Conservation (phyloP, 192 early-diverging fungal genomes). For the Entrophospora sp. region DNA sequence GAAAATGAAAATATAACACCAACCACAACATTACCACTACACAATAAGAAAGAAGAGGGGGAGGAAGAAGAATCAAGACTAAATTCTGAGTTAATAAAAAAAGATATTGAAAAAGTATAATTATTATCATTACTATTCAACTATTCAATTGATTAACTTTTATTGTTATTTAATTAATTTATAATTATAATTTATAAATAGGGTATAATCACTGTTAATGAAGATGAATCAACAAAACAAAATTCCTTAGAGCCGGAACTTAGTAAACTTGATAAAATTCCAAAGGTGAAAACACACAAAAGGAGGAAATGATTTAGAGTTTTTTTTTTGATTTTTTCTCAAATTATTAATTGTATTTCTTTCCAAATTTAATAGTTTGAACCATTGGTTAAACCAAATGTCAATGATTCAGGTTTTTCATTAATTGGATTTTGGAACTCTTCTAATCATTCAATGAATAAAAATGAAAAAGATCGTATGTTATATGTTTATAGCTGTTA, state of each 20-base stretch:
- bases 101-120: slow-evolving; percentile 8
- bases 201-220: slow-evolving; percentile 5
- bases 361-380: slow-evolving; percentile 1
- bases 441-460: background rate
- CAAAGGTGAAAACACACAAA: slow-evolving; percentile 12
- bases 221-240: background rate
- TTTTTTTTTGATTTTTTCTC: background rate
- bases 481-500: background rate
- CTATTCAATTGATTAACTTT: background rate
- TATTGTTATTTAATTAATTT: background rate
- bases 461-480: slow-evolving; percentile 2
- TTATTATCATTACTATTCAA: background rate
- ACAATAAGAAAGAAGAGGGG: too few species aligned
- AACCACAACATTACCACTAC: too few species aligned
- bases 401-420: background rate
- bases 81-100: too few species aligned
- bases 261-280: slow-evolving; percentile 2
- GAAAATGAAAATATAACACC: too few species aligned
- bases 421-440: slow-evolving; percentile 5
- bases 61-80: too few species aligned
- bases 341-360: background rate
- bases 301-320: background rate
- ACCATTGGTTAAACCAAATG: slow-evolving; percentile 19
- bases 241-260: background rate
- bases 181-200: background rate